phyloP scores from a whole-genome alignment of 2,329 filamentous ascomycete species.

The Colletotrichum karsti region DNA sequence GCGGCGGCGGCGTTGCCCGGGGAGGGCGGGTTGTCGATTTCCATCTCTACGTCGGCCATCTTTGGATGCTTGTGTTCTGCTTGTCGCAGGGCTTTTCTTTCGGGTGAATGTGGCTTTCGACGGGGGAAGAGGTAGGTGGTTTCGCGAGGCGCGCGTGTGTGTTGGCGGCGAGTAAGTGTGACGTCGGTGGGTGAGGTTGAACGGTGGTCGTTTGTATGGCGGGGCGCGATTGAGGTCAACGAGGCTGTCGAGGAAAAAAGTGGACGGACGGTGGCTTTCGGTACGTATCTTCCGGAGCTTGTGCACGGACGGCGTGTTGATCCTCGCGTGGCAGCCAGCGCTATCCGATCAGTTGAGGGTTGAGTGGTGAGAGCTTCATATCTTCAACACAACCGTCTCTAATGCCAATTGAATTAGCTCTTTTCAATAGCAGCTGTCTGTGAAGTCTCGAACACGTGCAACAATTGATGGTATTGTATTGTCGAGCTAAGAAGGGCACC shows the following conservation, averaged over 20 bases:
- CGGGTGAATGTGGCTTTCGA: not conserved
- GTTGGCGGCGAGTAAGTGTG: not conserved
- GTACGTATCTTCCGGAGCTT: slow-evolving; percentile 13
- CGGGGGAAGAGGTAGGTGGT: not conserved
- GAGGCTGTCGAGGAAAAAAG: slow-evolving; percentile 16
- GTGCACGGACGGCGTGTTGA: not conserved
- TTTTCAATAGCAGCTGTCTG: no score
- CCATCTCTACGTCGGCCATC: slow-evolving; percentile 69
- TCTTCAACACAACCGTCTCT: not conserved
- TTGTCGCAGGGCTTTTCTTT: not conserved
- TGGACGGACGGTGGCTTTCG: not conserved
- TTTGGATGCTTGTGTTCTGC: slow-evolving; percentile 16
- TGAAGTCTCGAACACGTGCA: no score
- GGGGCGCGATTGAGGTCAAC: not conserved
- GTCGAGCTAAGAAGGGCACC: not conserved
- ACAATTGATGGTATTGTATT: no score
- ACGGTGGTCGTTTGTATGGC: not conserved
- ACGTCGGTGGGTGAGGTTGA: slow-evolving; percentile 2
- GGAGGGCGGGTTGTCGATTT: slow-evolving; percentile 57
- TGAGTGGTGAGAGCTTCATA: not conserved
- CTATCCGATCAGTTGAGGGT: not conserved
- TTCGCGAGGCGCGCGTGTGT: no score
- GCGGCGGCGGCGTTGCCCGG: slow-evolving; percentile 34
- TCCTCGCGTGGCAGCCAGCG: not conserved
- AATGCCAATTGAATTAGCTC: no score